phyloP scores from a whole-genome alignment of 1,284 basidiomycete genomes.

The Ganoderma resinaceum region DNA sequence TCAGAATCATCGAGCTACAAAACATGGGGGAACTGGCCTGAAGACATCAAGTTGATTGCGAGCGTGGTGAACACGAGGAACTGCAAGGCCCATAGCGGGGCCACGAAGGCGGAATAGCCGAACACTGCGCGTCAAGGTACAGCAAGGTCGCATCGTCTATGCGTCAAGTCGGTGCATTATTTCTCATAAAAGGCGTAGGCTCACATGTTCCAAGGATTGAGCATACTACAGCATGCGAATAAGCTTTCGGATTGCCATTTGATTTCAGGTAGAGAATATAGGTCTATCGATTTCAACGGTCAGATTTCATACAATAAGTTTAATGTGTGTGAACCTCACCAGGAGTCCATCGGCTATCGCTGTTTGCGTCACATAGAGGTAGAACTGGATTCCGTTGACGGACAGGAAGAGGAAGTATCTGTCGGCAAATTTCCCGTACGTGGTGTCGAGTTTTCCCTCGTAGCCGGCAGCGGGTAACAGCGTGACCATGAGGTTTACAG shows the following conservation, averaged over 20 bases:
- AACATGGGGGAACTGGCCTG: not conserved
- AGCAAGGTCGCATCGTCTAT: no score
- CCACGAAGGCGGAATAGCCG: not conserved
- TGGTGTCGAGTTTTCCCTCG: not conserved
- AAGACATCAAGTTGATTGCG: not conserved
- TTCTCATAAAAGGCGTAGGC: not conserved
- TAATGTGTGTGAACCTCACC: not conserved
- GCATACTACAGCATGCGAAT: not conserved
- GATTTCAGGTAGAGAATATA: not conserved
- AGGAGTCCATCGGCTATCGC: not conserved
- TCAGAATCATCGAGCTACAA: not conserved
- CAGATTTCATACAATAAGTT: not conserved
- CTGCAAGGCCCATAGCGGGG: not conserved
- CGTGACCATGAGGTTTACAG: not conserved
- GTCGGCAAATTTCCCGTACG: not conserved
- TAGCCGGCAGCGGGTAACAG: not conserved
- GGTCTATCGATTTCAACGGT: not conserved
- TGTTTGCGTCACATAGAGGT: constrained; percentile 3
- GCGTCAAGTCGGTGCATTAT: not conserved
- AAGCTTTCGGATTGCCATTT: not conserved
- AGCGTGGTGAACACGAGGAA: not conserved
- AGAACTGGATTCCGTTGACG: not conserved
- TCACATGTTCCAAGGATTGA: constrained; percentile 1
- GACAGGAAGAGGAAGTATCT: constrained; percentile 1
- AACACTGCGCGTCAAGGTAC: not conserved